phyloP scores from a whole-genome alignment of 768 basidiomycete genomes.

The Tylopilus rubrobrunneus region DNA sequence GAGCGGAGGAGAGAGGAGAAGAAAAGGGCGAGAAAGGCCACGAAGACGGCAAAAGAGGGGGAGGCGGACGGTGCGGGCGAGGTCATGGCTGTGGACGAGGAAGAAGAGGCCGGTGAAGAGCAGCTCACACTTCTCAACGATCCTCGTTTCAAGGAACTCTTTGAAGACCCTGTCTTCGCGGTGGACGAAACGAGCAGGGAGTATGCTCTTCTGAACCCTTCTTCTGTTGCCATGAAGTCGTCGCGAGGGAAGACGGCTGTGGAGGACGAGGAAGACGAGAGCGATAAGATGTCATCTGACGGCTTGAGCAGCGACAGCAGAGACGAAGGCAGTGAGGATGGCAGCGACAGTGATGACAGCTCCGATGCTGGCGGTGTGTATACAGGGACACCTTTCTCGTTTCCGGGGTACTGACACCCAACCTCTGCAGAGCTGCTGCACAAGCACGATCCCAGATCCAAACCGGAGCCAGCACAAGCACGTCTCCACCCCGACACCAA shows the following conservation, averaged over 20 bases:
- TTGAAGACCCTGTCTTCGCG: conserved; percentile 86
- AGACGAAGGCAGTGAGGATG: conserved; percentile 45
- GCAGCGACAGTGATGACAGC: conserved; percentile 43
- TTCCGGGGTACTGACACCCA: conserved; percentile 11
- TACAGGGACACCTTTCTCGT: conserved; percentile 3
- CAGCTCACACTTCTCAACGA: conserved; percentile 64
- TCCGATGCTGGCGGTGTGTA: conserved; percentile 55
- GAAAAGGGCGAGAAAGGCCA: conserved; percentile 45
- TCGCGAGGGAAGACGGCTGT: conserved; percentile 68
- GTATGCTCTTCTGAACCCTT: conserved; percentile 91
- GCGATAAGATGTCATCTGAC: conserved; percentile 63
- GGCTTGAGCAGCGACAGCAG: conserved; percentile 39
- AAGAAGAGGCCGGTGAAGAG: conserved; percentile 20
- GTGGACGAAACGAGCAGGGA: conserved; percentile 88
- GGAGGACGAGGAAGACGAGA: conserved; percentile 87
- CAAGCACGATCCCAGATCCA: conserved; percentile 53
- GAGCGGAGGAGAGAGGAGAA: conserved; percentile 52
- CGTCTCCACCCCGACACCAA: conserved; percentile 45
- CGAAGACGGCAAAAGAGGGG: conserved; percentile 32
- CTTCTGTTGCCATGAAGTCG: conserved; percentile 55
- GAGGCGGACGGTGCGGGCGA: conserved; percentile 33
- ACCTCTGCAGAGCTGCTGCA: conserved; percentile 40
- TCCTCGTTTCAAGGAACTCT: conserved; percentile 85
- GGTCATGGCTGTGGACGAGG: conserved; percentile 31
- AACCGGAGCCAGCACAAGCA: conserved; percentile 45